Evolutionary conservation across 2,329 filamentous ascomycete species (phyloP), one percentile per base, ranked within the genome.

Genomic region (Sporothrix euskadiensis): DNA sequence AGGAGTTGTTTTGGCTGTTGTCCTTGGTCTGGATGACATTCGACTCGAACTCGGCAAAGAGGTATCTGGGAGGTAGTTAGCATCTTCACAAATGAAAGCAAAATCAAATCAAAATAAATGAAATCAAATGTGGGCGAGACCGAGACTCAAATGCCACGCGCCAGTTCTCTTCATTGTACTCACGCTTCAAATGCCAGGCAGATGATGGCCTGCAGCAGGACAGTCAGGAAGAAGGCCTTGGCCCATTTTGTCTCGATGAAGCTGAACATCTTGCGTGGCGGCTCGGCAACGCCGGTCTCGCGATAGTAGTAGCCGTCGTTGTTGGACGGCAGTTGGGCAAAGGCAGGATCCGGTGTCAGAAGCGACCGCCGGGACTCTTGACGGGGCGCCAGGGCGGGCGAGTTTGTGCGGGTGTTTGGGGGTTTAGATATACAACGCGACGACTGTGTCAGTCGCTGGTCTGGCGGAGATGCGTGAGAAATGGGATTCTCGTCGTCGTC

Each of bases 101-200:
- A 26, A 26, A 26, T 26, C 26, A 26, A 1, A 26, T 26, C 26
- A 26, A 26, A 47, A 9, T 6, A 47, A 49, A 49, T 19, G 44
- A 26, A 26, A 47, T 47, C 41, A 47, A 49, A 49, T 19, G 44
- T 0, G 14, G 12, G 16, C 14, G 44, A 19, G 10, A 49, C 44
- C 10, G 14, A 14, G 14, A 19, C 44, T 19, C 44, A 19, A 49
- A 10, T 14, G 57, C 5, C 57, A 22, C 8, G 57, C 16, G 57
- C 19, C 30, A 19, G 16, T 49, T 26, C 16, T 9, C 12, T 26
- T 30, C 16, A 1, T 39, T 39, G 8, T 69, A 73, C 93, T 80
- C 87, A 97, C 93, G 92, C 89, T 86, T 99, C 95, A 76, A 98
- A 91, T 32, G 88, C 91, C 77, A 98, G 87, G 76, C 93, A 92